Percentiles rank a stretch among this genome's conserved stretches.
Conservation (phyloP, 2,329 filamentous ascomycete species). For the Pochonia chlamydosporia region DNA sequence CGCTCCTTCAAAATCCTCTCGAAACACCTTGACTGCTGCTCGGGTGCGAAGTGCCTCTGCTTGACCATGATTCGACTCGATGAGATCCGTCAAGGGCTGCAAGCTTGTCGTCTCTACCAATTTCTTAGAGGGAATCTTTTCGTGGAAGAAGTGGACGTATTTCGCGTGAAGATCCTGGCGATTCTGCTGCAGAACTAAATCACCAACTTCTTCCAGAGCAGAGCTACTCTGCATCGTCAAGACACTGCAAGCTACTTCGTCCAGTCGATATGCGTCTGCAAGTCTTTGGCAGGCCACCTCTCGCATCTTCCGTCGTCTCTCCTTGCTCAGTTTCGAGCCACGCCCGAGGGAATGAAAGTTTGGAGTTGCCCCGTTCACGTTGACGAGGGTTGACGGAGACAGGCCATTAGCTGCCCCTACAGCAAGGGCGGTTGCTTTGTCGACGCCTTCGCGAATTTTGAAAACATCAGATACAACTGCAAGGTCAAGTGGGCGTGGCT, state of each 20-base stretch:
- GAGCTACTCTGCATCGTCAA: conserved; percentile 78
- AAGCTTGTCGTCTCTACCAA: conserved; percentile 68
- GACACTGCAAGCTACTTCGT: conserved; percentile 79
- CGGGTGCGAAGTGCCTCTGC: conserved; percentile 65
- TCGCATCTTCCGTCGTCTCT: conserved; percentile 72
- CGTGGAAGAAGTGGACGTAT: conserved; percentile 90
- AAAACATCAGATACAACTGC: conserved; percentile 78
- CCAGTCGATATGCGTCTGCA: conserved; percentile 69
- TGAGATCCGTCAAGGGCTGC: conserved; percentile 60
- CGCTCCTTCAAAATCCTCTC: conserved; percentile 66
- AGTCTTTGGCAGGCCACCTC: conserved; percentile 76
- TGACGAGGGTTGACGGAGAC: conserved; percentile 58
- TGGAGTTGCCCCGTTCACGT: conserved; percentile 34
- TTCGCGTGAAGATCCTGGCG: conserved; percentile 66
- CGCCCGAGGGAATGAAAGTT: conserved; percentile 26
- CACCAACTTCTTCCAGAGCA: conserved; percentile 69
- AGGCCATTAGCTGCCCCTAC: conserved; percentile 72
- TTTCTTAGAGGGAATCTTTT: conserved; percentile 75
- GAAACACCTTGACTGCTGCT: conserved; percentile 69
- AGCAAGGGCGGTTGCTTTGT: conserved; percentile 72
- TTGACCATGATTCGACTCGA: conserved; percentile 57
- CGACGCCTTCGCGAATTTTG: conserved; percentile 74
- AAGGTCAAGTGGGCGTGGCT: conserved; percentile 71
- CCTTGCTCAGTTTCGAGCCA: conserved; percentile 63
- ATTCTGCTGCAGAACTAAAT: conserved; percentile 64